Evolutionary conservation across 768 basidiomycete species (phyloP).

Genomic region (Serendipita vermifera): DNA sequence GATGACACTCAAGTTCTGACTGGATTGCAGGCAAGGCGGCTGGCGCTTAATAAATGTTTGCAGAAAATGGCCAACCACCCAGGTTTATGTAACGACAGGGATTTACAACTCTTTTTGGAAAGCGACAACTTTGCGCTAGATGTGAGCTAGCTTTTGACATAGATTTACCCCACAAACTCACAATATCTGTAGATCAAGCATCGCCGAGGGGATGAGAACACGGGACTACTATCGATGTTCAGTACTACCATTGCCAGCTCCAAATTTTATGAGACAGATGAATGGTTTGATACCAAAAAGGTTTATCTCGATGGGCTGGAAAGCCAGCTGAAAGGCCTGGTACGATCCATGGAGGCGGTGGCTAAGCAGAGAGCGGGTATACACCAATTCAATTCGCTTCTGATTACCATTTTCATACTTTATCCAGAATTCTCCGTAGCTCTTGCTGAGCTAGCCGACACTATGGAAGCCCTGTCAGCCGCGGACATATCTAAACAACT

Average conservation of each 20-base stretch:
- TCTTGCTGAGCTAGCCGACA: conserved; percentile 68
- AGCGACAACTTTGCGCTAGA: conserved; percentile 85
- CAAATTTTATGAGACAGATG: conserved; percentile 79
- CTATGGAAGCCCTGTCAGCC: conserved; percentile 52
- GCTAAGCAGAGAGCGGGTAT: conserved; percentile 67
- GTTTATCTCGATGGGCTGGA: conserved; percentile 80
- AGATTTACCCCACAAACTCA: not conserved
- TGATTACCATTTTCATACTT: not conserved
- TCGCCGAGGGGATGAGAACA: conserved; percentile 66
- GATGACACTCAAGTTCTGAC: too few relatives aligned
- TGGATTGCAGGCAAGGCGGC: conserved; percentile 45
- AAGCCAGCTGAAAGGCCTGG: conserved; percentile 70
- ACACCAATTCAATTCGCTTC: not conserved
- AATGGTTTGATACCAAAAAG: conserved; percentile 92
- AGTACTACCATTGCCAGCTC: conserved; percentile 68
- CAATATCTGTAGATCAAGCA: conserved; percentile 60
- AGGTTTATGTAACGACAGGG: conserved; percentile 73
- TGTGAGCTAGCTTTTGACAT: conserved; percentile 34
- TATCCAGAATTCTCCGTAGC: conserved; percentile 50
- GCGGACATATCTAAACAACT: conserved; percentile 66
- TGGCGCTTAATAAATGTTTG: conserved; percentile 78
- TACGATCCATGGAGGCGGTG: conserved; percentile 77
- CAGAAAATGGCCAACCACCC: conserved; percentile 91
- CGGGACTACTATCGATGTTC: conserved; percentile 72
- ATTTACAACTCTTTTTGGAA: conserved; percentile 83